phyloP scores from a whole-genome alignment of 768 basidiomycete genomes.

The Serpula lacrymans region DNA sequence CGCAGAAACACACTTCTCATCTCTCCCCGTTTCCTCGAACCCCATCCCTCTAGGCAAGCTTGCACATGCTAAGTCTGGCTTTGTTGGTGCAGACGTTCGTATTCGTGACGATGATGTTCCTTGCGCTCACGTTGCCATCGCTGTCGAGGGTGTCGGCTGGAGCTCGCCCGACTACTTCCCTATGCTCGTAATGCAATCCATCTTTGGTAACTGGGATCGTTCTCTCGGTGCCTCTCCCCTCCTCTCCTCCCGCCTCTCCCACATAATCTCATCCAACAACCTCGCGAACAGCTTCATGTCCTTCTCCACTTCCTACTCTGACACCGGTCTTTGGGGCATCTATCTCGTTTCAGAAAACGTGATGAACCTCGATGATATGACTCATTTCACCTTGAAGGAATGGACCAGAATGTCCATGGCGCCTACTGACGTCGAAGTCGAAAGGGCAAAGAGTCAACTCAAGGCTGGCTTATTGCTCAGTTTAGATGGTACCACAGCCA shows the following conservation, averaged over 20 bases:
- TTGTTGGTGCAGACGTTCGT: slow-evolving; percentile 94
- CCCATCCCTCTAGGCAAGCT: slow-evolving; percentile 87
- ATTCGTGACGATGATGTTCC: slow-evolving; percentile 88
- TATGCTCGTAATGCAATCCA: slow-evolving; percentile 97
- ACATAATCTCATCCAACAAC: slow-evolving; percentile 88
- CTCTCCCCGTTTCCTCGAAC: slow-evolving; percentile 80
- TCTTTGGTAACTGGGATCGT: slow-evolving; percentile 99
- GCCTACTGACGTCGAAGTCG: slow-evolving; percentile 83
- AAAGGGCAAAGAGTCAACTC: slow-evolving; percentile 97
- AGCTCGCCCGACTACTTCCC: slow-evolving; percentile 98
- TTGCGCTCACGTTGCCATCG: slow-evolving; percentile 91
- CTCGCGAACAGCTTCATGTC: slow-evolving; percentile 99
- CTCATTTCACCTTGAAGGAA: slow-evolving; percentile 92
- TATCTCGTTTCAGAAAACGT: slow-evolving; percentile 96
- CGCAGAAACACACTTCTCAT: slow-evolving; percentile 90
- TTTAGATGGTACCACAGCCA: slow-evolving; percentile 93
- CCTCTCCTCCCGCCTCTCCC: slow-evolving; percentile 86
- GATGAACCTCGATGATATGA: slow-evolving; percentile 87
- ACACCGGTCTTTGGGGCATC: slow-evolving; percentile 98
- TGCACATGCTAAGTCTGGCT: slow-evolving; percentile 72
- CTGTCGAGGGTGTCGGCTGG: slow-evolving; percentile 98
- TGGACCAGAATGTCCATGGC: slow-evolving; percentile 94
- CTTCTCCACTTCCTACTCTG: slow-evolving; percentile 98
- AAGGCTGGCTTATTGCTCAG: slow-evolving; percentile 90
- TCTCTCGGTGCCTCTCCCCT: slow-evolving; percentile 87